Conservation (phyloP, 1,284 basidiomycete genomes). For the Ustilago loliicola region DNA sequence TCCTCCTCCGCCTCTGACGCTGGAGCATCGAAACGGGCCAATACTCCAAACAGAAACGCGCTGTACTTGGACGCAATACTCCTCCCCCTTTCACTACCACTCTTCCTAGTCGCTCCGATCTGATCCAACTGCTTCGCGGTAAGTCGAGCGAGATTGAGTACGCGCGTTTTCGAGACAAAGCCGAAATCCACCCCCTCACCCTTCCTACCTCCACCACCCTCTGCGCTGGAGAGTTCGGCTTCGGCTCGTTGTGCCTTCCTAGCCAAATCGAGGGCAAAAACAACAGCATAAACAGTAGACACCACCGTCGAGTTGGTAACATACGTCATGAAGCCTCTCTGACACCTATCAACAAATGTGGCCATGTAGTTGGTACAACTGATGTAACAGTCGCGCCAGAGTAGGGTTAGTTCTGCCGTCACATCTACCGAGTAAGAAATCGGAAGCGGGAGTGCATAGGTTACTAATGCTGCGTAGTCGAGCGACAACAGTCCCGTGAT, state of each 20-base stretch:
- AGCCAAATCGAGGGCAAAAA: slow-evolving; percentile 33
- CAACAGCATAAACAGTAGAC: slow-evolving; percentile 40
- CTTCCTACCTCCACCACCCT: not conserved
- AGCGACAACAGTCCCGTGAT: slow-evolving; percentile 38
- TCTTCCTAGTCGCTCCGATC: slow-evolving; percentile 15
- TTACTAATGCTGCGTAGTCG: slow-evolving; percentile 48
- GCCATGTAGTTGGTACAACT: slow-evolving; percentile 51
- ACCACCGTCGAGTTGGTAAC: slow-evolving; percentile 37
- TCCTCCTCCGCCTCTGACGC: not conserved
- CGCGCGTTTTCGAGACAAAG: slow-evolving; percentile 12
- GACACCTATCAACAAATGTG: slow-evolving; percentile 35
- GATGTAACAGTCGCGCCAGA: slow-evolving; percentile 47
- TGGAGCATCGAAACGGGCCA: slow-evolving; percentile 19
- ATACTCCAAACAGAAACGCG: slow-evolving; percentile 29
- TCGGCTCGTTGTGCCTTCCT: slow-evolving; percentile 6
- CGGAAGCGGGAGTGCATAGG: slow-evolving; percentile 46
- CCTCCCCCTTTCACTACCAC: not conserved
- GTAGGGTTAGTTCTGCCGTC: slow-evolving; percentile 12
- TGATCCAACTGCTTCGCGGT: slow-evolving; percentile 22
- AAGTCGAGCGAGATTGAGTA: slow-evolving; percentile 19
- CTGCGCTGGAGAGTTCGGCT: not conserved
- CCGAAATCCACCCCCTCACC: slow-evolving; percentile 29
- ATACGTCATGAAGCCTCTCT: slow-evolving; percentile 24
- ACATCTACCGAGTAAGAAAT: slow-evolving; percentile 38
- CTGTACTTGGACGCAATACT: slow-evolving; percentile 34